Percentiles rank a stretch among this genome's conserved stretches.
Evolutionary conservation across 495 filamentous ascomycete species (phyloP).

Genomic region (Jackrogersella minutella): DNA sequence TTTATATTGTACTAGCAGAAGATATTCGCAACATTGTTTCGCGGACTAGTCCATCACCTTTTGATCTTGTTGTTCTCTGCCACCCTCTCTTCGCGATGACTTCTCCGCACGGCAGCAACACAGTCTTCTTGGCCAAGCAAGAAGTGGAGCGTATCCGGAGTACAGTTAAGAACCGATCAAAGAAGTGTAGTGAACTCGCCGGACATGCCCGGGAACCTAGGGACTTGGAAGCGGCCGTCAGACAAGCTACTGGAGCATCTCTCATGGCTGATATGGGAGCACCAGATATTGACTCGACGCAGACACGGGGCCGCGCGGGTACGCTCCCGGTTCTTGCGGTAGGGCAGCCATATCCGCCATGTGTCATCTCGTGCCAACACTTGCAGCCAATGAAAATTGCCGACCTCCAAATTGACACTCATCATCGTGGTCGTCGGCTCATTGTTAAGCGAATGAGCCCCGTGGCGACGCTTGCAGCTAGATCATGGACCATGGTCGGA

Average conservation of each 20-base stretch:
- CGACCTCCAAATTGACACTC: constrained; percentile 54
- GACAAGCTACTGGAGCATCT: constrained; percentile 43
- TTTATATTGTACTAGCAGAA: no score
- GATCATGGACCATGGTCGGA: constrained; percentile 50
- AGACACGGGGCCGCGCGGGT: constrained; percentile 19
- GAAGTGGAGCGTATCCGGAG: no score
- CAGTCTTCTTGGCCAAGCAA: no score
- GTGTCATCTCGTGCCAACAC: constrained; percentile 33
- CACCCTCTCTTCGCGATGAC: no score
- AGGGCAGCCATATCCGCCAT: constrained; percentile 48
- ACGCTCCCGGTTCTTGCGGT: constrained; percentile 39
- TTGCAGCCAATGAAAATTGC: constrained; percentile 44
- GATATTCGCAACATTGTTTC: no score
- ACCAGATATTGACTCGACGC: constrained; percentile 25
- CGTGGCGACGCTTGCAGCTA: constrained; percentile 46
- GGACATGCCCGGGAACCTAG: constrained; percentile 38
- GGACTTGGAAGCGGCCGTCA: constrained; percentile 30
- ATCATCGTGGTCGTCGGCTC: constrained; percentile 53
- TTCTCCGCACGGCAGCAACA: no score
- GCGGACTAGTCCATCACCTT: no score
- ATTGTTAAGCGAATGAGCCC: constrained; percentile 43
- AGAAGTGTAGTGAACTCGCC: constrained; percentile 39
- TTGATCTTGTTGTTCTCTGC: no score
- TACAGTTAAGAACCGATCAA: no score
- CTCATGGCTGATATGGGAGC: constrained; percentile 48